phyloP scores from a whole-genome alignment of 1,139 yeast genomes.

The Debaryomycetaceae sp. region DNA sequence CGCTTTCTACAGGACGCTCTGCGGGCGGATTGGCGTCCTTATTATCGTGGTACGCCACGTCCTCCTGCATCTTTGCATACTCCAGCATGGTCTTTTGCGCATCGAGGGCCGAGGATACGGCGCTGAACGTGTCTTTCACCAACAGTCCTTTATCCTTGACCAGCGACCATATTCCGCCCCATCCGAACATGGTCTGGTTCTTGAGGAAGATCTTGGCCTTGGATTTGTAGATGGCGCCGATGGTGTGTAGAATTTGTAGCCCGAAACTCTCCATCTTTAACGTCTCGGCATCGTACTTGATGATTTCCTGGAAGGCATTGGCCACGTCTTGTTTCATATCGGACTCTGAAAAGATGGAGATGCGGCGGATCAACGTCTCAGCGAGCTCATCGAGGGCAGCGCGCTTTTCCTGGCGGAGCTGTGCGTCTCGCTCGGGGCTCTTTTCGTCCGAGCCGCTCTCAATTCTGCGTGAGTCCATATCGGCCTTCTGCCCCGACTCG shows the following conservation, averaged over 20 bases:
- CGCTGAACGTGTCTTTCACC: slow-evolving; percentile 74
- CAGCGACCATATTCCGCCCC: slow-evolving; percentile 77
- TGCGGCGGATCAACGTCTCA: slow-evolving; percentile 50
- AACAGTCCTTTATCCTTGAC: slow-evolving; percentile 83
- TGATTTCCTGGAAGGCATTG: slow-evolving; percentile 57
- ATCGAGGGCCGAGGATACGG: slow-evolving; percentile 78
- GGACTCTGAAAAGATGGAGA: slow-evolving; percentile 78
- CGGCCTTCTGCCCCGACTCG: slow-evolving; percentile 27
- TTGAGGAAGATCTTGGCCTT: slow-evolving; percentile 52
- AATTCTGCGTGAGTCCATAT: slow-evolving; percentile 2
- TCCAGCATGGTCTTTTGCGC: slow-evolving; percentile 87
- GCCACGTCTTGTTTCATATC: slow-evolving; percentile 61
- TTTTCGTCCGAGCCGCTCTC: not conserved
- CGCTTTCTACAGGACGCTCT: slow-evolving; percentile 5
- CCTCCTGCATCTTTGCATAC: slow-evolving; percentile 58
- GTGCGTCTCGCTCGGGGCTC: slow-evolving; percentile 13
- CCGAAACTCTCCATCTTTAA: slow-evolving; percentile 94
- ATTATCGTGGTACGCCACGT: slow-evolving; percentile 37
- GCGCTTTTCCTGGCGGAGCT: slow-evolving; percentile 58
- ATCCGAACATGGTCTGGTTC: slow-evolving; percentile 58
- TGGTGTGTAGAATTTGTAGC: slow-evolving; percentile 74
- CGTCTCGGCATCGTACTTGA: slow-evolving; percentile 74
- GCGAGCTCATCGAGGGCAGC: slow-evolving; percentile 61
- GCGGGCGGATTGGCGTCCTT: slow-evolving; percentile 24
- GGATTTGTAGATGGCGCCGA: slow-evolving; percentile 67